These are phyloP conservation scores for Heliosperma pusillum DNA, from an alignment of 148 eudicot species.

Conservation along the genomic window DNA sequence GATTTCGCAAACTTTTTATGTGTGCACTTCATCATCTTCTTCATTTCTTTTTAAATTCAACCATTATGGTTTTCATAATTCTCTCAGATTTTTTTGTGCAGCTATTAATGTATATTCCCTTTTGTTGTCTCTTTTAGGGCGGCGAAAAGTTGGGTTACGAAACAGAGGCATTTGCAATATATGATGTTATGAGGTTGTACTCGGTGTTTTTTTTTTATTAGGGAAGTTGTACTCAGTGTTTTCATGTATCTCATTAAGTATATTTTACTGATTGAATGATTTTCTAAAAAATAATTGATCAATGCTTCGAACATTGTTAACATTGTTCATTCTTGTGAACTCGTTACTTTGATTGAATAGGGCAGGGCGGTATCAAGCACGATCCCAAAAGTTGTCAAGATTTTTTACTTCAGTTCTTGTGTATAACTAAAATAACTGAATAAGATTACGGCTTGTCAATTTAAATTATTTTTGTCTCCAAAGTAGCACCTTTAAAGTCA, in stretches of 20 bases:
- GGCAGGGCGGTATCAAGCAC: neutral
- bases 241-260: neutral
- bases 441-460: neutral
- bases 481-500: neutral
- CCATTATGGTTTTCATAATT: neutral
- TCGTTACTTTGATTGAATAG: neutral
- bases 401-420: neutral
- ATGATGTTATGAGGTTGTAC: slow-evolving; percentile 81
- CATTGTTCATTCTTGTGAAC: slow-evolving; percentile 3
- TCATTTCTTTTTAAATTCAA: neutral
- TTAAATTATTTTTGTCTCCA: neutral
- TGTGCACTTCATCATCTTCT: neutral
- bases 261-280: neutral
- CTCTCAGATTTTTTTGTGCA: slow-evolving; percentile 1
- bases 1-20: neutral
- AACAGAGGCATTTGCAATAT: slow-evolving; percentile 84
- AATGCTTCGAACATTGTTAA: neutral
- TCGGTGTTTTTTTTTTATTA: too few relatives aligned
- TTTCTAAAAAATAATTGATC: neutral
- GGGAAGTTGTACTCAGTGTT: slow-evolving; percentile 51
- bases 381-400: neutral
- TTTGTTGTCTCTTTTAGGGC: slow-evolving; percentile 41
- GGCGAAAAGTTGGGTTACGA: slow-evolving; percentile 81
- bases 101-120: neutral
- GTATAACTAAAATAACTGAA: neutral